Conservation (phyloP, 1,284 basidiomycete genomes). For the Inonotus hispidus region DNA sequence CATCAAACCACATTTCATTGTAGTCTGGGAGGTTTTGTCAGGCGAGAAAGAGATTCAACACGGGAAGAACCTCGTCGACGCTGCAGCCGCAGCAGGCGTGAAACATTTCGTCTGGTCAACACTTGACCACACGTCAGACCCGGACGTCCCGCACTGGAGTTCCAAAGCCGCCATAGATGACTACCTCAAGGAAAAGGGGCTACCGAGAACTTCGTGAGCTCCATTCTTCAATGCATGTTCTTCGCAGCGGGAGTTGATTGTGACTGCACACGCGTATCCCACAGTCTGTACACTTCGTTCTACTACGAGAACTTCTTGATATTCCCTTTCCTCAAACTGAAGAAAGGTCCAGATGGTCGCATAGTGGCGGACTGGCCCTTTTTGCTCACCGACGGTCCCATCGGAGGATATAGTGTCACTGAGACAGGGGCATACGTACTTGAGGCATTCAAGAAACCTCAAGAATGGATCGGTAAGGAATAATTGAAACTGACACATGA, state of each 20-base stretch:
- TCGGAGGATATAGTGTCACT: constrained; percentile 9
- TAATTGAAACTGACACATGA: too few relatives aligned
- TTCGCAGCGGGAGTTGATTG: neutral
- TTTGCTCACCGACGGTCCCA: constrained; percentile 10
- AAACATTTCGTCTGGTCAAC: constrained; percentile 28
- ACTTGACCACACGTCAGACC: constrained; percentile 18
- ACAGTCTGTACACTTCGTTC: constrained; percentile 23
- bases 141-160: constrained; percentile 25
- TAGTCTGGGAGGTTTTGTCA: constrained; percentile 20
- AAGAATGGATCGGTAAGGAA: constrained; percentile 17
- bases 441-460: constrained; percentile 19
- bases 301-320: constrained; percentile 23
- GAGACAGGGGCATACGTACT: constrained; percentile 17
- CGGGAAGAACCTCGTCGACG: constrained; percentile 27
- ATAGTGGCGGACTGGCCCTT: constrained; percentile 13
- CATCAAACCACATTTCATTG: neutral
- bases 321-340: neutral
- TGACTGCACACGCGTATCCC: neutral
- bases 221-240: neutral
- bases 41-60: constrained; percentile 22
- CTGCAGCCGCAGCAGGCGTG: constrained; percentile 25
- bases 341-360: neutral
- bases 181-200: constrained; percentile 22
- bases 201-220: constrained; percentile 23
- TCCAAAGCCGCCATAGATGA: constrained; percentile 25